These are phyloP conservation scores for Wallemia mellicola DNA, from an alignment of 1,284 basidiomycete species.

Conservation along the genomic window DNA sequence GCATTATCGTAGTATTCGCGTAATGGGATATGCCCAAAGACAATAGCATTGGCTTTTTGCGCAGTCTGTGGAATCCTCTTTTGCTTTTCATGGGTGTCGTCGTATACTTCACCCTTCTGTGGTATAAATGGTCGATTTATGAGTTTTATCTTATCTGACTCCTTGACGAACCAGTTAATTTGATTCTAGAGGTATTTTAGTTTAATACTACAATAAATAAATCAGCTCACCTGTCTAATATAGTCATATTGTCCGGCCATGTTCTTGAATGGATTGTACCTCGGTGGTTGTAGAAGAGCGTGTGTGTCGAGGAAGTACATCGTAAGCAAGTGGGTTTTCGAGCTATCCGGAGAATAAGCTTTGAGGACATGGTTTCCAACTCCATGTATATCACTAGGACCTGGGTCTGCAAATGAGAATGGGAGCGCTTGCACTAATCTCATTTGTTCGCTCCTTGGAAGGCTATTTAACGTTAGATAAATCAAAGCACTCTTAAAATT, in stretches of 20 bases:
- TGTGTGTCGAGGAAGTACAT: conserved; percentile 12
- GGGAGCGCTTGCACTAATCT: conserved; percentile 44
- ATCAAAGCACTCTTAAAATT: no score
- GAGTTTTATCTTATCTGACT: neutral
- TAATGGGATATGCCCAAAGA: conserved; percentile 11
- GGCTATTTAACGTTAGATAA: no score
- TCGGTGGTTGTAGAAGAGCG: neutral
- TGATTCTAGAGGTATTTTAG: neutral
- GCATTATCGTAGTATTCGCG: conserved; percentile 4
- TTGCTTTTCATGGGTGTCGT: neutral
- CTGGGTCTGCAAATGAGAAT: conserved; percentile 46
- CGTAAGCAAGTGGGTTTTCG: conserved; percentile 12
- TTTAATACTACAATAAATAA: neutral
- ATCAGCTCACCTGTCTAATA: neutral
- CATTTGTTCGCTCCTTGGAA: conserved; percentile 28
- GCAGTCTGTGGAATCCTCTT: neutral
- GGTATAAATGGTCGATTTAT: neutral
- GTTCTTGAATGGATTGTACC: conserved; percentile 6
- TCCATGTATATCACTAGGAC: conserved; percentile 53
- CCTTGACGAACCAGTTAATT: neutral
- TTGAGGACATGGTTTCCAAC: conserved; percentile 60
- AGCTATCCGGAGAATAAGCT: conserved; percentile 15
- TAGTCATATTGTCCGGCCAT: conserved; percentile 5
- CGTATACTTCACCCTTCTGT: neutral
- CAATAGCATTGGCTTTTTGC: conserved; percentile 3